Conservation (phyloP, 1,284 basidiomycete species). For the Tylopilus orsonianus region DNA sequence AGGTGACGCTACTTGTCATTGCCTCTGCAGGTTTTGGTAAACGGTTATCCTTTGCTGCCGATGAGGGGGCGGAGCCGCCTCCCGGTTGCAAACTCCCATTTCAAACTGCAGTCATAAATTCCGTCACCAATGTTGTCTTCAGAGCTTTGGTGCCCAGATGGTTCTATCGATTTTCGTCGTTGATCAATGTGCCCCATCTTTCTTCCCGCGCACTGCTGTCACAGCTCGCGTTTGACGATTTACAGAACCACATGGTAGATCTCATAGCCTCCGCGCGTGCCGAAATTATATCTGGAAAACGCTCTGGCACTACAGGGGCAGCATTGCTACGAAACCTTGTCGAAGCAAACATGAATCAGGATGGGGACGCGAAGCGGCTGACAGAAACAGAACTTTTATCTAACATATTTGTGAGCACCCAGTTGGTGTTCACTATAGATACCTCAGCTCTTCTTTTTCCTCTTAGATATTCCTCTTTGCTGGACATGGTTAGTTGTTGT, state of each 20-base stretch:
- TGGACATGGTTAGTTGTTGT: slow-evolving; percentile 22
- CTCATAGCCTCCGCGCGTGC: slow-evolving; percentile 38
- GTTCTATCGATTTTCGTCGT: slow-evolving; percentile 30
- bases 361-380: slow-evolving; percentile 32
- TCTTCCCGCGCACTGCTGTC: slow-evolving; percentile 30
- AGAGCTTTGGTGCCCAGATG: slow-evolving; percentile 35
- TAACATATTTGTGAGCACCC: slow-evolving; percentile 41
- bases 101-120: slow-evolving; percentile 34
- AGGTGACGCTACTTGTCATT: slow-evolving; percentile 43
- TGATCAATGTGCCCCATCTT: slow-evolving; percentile 37
- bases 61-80: slow-evolving; percentile 27
- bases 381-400: slow-evolving; percentile 47
- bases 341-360: slow-evolving; percentile 43
- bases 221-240: slow-evolving; percentile 34
- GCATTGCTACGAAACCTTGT: slow-evolving; percentile 45
- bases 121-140: slow-evolving; percentile 32
- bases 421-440: neutral
- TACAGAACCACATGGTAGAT: slow-evolving; percentile 41
- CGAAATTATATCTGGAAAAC: slow-evolving; percentile 29
- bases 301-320: slow-evolving; percentile 31
- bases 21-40: slow-evolving; percentile 44
- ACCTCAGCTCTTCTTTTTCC: neutral
- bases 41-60: slow-evolving; percentile 35
- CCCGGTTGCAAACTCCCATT: slow-evolving; percentile 36
- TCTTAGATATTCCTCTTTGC: slow-evolving; percentile 42